Percentiles rank a stretch among this genome's conserved stretches.
phyloP scores from a whole-genome alignment of 1,284 basidiomycete species.

The Malassezia vespertilionis region DNA sequence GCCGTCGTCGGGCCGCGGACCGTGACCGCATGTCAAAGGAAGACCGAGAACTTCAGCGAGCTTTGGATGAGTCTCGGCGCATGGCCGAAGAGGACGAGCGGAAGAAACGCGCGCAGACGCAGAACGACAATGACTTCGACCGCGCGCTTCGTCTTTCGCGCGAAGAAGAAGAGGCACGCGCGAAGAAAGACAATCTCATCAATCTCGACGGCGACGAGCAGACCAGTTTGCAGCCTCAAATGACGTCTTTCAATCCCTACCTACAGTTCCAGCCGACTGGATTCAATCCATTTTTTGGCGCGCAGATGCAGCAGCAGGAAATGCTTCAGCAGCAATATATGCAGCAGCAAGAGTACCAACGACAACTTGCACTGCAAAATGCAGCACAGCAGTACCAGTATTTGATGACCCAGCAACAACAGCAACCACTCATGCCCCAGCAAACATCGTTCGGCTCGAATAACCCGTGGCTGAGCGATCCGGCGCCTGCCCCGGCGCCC shows the following conservation, averaged over 20 bases:
- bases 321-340: constrained; percentile 53
- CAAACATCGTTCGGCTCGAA: constrained; percentile 67
- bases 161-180: constrained; percentile 60
- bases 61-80: constrained; percentile 51
- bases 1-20: constrained; percentile 65
- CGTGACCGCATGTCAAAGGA: constrained; percentile 51
- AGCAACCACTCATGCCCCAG: constrained; percentile 50
- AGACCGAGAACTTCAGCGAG: constrained; percentile 54
- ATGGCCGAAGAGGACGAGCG: constrained; percentile 42
- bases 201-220: constrained; percentile 29
- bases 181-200: constrained; percentile 62
- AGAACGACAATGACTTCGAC: constrained; percentile 62
- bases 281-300: constrained; percentile 41
- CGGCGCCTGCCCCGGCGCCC: constrained; percentile 6
- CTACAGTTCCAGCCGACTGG: constrained; percentile 50
- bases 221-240: constrained; percentile 51
- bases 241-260: constrained; percentile 52
- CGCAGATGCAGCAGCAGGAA: constrained; percentile 60
- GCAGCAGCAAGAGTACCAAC: constrained; percentile 44
- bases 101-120: constrained; percentile 30
- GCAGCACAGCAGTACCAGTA: constrained; percentile 48
- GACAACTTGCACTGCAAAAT: constrained; percentile 47
- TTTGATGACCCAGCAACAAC: constrained; percentile 48
- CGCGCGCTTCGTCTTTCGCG: constrained; percentile 70
- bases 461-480: constrained; percentile 60